A percentile compares a stretch with the other conserved stretches of the same genome.
Conservation (phyloP, 345 rosid genomes). For the Lumnitzera littorea region DNA sequence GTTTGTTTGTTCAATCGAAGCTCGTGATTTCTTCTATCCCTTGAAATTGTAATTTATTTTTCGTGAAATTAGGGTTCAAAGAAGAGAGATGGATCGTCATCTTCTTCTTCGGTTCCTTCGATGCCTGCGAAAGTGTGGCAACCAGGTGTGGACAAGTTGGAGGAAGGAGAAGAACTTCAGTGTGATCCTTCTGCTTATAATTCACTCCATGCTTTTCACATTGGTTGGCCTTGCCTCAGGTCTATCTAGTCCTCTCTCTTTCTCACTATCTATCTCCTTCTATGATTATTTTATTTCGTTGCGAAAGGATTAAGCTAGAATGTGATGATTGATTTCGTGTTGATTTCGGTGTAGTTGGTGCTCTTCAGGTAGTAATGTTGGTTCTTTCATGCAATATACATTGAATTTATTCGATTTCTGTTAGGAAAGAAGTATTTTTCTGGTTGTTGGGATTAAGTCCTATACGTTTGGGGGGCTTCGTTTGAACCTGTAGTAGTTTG, state of each 20-base stretch:
- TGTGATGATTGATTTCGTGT: no score
- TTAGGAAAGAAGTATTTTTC: no score
- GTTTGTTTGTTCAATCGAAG: not conserved
- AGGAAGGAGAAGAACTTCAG: conserved; percentile 95
- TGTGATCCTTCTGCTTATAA: conserved; percentile 89
- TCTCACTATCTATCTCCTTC: not conserved
- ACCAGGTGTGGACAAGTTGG: conserved; percentile 92
- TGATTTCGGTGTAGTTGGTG: no score
- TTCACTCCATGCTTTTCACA: conserved; percentile 81
- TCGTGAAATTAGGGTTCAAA: conserved; percentile 30
- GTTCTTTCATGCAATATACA: no score
- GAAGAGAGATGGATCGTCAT: conserved; percentile 50
- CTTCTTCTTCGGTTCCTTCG: conserved; percentile 46
- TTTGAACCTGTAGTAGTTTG: no score
- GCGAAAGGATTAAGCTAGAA: no score
- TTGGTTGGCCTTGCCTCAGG: conserved; percentile 98
- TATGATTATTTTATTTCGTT: no score
- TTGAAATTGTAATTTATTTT: not conserved
- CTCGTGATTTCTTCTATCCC: no score
- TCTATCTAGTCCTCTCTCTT: conserved; percentile 4
- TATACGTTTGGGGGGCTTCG: no score
- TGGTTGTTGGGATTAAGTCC: no score
- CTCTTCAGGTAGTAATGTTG: no score
- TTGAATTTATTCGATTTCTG: no score
- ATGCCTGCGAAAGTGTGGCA: conserved; percentile 86